Base-by-base conservation (phyloP, 2,329 filamentous ascomycete genomes). In the Blastomyces percursus region DNA sequence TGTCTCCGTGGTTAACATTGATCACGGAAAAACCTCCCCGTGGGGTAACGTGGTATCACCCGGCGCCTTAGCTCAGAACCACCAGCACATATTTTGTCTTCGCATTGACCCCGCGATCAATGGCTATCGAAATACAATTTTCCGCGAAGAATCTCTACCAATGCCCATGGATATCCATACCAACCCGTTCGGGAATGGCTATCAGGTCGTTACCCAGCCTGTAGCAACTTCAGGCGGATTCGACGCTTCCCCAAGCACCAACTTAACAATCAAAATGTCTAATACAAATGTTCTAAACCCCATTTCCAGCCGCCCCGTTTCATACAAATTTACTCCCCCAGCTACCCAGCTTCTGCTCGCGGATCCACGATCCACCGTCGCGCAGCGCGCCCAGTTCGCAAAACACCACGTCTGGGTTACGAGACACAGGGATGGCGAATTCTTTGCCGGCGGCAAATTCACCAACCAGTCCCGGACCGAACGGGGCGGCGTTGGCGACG, bases 21-120 rank as follows among this genome's bases (percentile, higher is more conserved):
- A 84, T 57, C 77, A 80, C 4, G 81, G 80, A 50, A 81, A 82
- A 67, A 82, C 79, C 1, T 76, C 68, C 27, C 72, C 76, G 7
- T 87, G 81, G 70, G 85, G 85, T 40, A 89, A 84, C 61, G 81
- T 87, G 2, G 86, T 89, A 1, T 78, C 80, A 0, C 82, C 84
- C 0, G 86, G 86, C 0, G 82, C 86, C 0, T 74, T 89, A 1
- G 87, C 86, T 0, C 84, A 85, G 64, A 85, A 88, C 71, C 86
- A 90, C 66, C 87, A 90, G 70, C 87, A 90, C 73, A 79, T 89
- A 52, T 89, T 90, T 70, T 81, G 78, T 30, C 73, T 85, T 51
- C 80, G 86, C 0, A 82, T 89, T 58, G 86, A 90, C 67, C 85
- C 86, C 0, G 82, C 82, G 9, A 79, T 88, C 48, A 85, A 87